phyloP scores from a whole-genome alignment of 1,284 basidiomycete species.

The Testicularia cyperi region DNA sequence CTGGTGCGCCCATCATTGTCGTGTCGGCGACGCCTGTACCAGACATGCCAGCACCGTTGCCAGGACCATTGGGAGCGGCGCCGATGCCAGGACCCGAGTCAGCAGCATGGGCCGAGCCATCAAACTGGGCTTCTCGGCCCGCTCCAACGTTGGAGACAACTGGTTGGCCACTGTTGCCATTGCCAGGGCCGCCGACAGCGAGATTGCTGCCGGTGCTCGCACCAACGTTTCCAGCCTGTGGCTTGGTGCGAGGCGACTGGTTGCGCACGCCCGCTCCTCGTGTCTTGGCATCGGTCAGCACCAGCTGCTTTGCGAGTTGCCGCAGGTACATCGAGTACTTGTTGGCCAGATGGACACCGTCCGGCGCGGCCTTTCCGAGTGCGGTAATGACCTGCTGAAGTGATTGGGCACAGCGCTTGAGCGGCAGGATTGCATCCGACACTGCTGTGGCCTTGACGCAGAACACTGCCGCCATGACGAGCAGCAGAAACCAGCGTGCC shows the following conservation, averaged over 20 bases:
- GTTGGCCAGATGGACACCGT: conserved; percentile 36
- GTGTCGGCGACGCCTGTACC: not conserved
- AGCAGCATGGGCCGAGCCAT: not conserved
- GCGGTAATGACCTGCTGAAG: conserved; percentile 40
- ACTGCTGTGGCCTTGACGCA: conserved; percentile 43
- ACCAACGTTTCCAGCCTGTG: too few species aligned
- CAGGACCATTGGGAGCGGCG: too few species aligned
- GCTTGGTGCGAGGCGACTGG: conserved; percentile 1
- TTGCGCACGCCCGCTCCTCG: conserved; percentile 6
- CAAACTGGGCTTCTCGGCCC: not conserved
- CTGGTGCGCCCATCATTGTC: too few species aligned
- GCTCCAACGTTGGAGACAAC: too few species aligned
- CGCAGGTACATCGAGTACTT: conserved; percentile 38
- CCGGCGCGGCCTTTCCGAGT: conserved; percentile 28
- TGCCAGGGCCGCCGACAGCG: not conserved
- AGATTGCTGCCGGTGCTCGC: conserved; percentile 3
- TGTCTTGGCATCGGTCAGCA: conserved; percentile 34
- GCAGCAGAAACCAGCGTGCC: conserved; percentile 40
- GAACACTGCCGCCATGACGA: conserved; percentile 43
- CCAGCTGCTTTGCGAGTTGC: conserved; percentile 36
- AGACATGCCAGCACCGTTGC: not conserved
- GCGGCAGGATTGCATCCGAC: conserved; percentile 36
- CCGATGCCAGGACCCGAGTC: not conserved
- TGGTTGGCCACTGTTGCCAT: too few species aligned
- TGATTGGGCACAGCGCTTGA: conserved; percentile 35